Percentiles rank a stretch among this genome's conserved stretches.
phyloP scores from a whole-genome alignment of 2,329 filamentous ascomycete genomes.

The Leptographium galeiforme region DNA sequence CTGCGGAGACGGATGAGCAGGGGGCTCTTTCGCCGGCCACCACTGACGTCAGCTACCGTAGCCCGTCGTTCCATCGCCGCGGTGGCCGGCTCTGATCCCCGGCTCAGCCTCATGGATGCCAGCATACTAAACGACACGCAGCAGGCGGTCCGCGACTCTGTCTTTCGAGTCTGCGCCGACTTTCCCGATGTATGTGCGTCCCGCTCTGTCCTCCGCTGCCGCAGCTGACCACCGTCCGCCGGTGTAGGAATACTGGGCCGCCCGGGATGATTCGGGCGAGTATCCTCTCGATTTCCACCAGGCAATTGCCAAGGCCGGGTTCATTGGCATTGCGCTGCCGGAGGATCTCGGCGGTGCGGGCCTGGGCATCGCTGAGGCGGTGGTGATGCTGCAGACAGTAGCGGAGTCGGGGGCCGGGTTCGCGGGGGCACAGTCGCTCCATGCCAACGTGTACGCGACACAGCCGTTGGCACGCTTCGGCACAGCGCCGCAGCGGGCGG shows the following conservation, averaged over 20 bases:
- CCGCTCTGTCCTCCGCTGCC: too few species aligned
- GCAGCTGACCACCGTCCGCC: too few species aligned
- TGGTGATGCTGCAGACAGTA: conserved; percentile 79
- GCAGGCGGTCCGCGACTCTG: conserved; percentile 8
- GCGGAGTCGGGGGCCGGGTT: conserved; percentile 64
- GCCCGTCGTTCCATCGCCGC: neutral
- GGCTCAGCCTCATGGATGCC: conserved; percentile 9
- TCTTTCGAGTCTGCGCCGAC: conserved; percentile 7
- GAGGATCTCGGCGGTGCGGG: conserved; percentile 62
- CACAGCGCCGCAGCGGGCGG: conserved; percentile 46
- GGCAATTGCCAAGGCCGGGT: conserved; percentile 60
- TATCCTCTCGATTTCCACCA: conserved; percentile 68
- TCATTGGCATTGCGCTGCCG: conserved; percentile 69
- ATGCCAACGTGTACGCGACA: conserved; percentile 61
- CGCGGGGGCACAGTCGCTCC: conserved; percentile 51
- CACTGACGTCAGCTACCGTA: too few species aligned
- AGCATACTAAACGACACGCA: conserved; percentile 8
- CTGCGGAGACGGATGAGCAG: neutral
- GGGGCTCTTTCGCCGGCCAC: neutral
- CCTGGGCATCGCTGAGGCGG: conserved; percentile 67
- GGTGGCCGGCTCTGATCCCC: neutral
- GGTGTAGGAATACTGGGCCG: conserved; percentile 30
- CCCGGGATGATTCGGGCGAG: conserved; percentile 46
- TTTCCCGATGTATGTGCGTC: conserved; percentile 5
- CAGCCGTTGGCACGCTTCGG: conserved; percentile 64